Base-by-base conservation (phyloP, 257 asterid species). In the Primulina tabacum region DNA sequence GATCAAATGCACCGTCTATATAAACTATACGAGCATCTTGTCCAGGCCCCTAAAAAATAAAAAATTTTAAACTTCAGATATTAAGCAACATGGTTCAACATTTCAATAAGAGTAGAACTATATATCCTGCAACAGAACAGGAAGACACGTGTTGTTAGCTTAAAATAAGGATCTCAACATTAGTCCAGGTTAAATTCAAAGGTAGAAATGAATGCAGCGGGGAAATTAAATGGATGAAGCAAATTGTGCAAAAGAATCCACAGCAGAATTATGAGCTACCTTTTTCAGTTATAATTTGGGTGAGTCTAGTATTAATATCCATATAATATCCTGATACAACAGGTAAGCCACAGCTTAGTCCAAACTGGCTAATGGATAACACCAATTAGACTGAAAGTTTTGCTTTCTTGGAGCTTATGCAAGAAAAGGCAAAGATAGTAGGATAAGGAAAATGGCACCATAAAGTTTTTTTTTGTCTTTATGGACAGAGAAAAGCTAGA, bases 1-100 rank as follows among this genome's bases (percentile, higher is more conserved):
- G 97, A 84, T 93, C 99, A 89, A 93, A 93, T 58, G 99, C 97
- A 24, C 99, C 99, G 81, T 90, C 99, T 67, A 94, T 94, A 82
- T 94, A 94, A 75, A 94, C 81, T 64, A 94, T 87, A 63, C 96
- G 99, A 76, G 98, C 95, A 85, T 88, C 96, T 61, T 95, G 96
- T 81, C 90, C 89, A 75, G 97, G 90, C 70, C 97, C 99, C 99
- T 89, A 57, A 59, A 61, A 29, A 70, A 67, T 5, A 28, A 63
- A 75, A 24, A 65, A 72, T 62, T 58, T 72, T 58, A 70, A 65
- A 72, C 59, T 63, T 64, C 34, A 68, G 68, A 29, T 29, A 71
- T 64, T 67, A 58, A 32, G 28, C 73, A 78, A 34, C 60, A 40
- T 40, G 5, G 11, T 40, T 40, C 4, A 40, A 40, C 52, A 40